These are phyloP conservation scores for Yamadazyma atlantica DNA, from an alignment of 1,139 yeast genomes.

Conservation along the genomic window DNA sequence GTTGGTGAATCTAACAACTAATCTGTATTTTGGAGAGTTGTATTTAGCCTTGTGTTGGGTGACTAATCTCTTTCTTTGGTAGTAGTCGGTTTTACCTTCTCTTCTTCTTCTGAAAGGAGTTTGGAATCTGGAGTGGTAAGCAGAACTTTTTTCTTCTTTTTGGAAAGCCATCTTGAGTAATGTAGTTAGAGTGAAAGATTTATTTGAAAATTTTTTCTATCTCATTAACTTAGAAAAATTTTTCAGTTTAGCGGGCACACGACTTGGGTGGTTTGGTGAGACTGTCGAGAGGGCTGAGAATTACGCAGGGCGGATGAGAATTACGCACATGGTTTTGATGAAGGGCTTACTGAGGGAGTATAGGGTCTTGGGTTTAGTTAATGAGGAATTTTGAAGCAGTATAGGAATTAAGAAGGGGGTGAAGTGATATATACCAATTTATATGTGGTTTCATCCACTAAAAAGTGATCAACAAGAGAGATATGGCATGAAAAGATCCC, in stretches of 20 bases:
- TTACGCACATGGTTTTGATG: too few relatives aligned
- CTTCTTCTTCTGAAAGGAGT: slow-evolving; percentile 99
- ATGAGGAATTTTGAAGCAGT: too few relatives aligned
- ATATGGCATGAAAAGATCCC: too few relatives aligned
- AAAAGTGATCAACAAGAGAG: too few relatives aligned
- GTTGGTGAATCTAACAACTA: slow-evolving; percentile 99
- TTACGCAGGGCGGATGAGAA: too few relatives aligned
- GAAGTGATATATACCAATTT: too few relatives aligned
- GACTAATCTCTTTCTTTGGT: slow-evolving; percentile 99
- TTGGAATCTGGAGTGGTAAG: slow-evolving; percentile 99
- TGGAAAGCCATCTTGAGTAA: slow-evolving; percentile 14
- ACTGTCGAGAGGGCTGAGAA: neutral
- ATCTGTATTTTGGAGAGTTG: slow-evolving; percentile 99
- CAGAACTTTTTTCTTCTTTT: slow-evolving; percentile 60
- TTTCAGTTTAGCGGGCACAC: slow-evolving; percentile 2
- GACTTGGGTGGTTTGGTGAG: neutral
- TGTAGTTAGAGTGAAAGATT: slow-evolving; percentile 6
- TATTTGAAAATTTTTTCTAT: slow-evolving; percentile 4
- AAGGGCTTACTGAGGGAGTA: too few relatives aligned
- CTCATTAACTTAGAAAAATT: neutral
- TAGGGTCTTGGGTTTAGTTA: too few relatives aligned
- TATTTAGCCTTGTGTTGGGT: slow-evolving; percentile 99
- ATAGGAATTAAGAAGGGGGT: too few relatives aligned
- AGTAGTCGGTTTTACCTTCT: slow-evolving; percentile 99
- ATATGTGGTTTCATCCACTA: too few relatives aligned